Percentiles rank a stretch among this genome's conserved stretches.
phyloP scores from a whole-genome alignment of 2,329 filamentous ascomycete species.

The Ophiocordyceps camponoti-floridani region DNA sequence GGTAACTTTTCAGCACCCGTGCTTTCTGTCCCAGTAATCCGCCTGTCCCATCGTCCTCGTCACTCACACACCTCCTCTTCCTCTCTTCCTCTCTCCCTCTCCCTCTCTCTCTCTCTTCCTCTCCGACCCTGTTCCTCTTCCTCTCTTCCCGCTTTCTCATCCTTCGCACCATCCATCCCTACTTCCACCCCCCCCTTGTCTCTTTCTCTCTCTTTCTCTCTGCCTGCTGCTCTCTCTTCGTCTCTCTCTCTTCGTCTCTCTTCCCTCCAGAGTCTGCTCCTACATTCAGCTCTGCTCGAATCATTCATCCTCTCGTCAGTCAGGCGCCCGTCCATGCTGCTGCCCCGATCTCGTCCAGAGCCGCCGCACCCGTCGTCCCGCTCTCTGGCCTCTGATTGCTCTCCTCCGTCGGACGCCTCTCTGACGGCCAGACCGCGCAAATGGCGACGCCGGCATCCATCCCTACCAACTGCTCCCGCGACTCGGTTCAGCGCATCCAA shows the following conservation, averaged over 20 bases:
- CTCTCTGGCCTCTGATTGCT: too few relatives aligned
- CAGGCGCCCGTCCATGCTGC: too few relatives aligned
- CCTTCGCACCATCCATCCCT: background rate
- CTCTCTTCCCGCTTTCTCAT: too few relatives aligned
- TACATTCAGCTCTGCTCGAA: background rate
- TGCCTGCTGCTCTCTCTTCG: background rate
- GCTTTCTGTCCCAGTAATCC: background rate
- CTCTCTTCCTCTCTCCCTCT: background rate
- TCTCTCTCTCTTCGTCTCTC: background rate
- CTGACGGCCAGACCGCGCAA: background rate
- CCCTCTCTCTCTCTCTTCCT: background rate
- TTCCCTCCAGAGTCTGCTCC: background rate
- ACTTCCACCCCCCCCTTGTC: too few relatives aligned
- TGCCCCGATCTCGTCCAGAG: too few relatives aligned
- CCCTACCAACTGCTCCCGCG: conserved; percentile 11
- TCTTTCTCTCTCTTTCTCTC: background rate
- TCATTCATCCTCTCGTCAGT: too few relatives aligned
- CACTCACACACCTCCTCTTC: background rate
- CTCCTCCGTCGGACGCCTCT: background rate
- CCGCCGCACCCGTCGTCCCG: too few relatives aligned
- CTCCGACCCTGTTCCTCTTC: background rate
- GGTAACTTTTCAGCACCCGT: background rate
- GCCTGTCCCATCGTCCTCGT: background rate
- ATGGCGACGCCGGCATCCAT: conserved; percentile 16
- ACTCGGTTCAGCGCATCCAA: conserved; percentile 27